Percentiles rank a stretch among this genome's conserved stretches.
phyloP scores from a whole-genome alignment of 495 filamentous ascomycete species.

The Podospora fimiseda region DNA sequence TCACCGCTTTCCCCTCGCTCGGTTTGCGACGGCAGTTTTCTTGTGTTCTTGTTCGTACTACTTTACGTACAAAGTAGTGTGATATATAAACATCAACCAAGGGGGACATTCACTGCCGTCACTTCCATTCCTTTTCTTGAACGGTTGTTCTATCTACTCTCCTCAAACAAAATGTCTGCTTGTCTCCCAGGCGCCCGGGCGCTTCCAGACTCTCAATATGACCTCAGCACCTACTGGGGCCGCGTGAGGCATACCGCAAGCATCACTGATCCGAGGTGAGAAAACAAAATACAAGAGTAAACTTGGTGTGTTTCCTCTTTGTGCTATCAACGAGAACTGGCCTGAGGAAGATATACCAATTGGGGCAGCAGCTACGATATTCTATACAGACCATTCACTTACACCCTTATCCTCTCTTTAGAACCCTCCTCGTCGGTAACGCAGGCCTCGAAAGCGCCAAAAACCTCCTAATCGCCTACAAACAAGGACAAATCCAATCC shows the following conservation, averaged over 20 bases:
- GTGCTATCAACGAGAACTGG: background rate
- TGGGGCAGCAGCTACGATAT: too few relatives aligned
- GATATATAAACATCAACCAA: background rate
- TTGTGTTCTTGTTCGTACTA: too few relatives aligned
- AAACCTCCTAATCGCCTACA: conserved; percentile 68
- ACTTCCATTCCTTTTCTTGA: background rate
- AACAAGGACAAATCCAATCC: conserved; percentile 61
- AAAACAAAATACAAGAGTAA: conserved; percentile 6
- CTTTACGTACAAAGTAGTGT: background rate
- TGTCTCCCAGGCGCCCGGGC: conserved; percentile 83
- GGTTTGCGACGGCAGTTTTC: conserved; percentile 8
- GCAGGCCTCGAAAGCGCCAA: conserved; percentile 80
- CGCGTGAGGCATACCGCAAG: conserved; percentile 85
- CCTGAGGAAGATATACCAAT: too few relatives aligned
- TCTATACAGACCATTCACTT: background rate
- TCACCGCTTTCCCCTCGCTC: conserved; percentile 9
- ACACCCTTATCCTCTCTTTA: conserved; percentile 26
- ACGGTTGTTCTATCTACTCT: background rate
- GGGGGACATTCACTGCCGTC: background rate
- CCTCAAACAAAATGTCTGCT: conserved; percentile 61
- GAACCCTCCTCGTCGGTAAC: conserved; percentile 71
- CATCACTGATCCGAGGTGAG: conserved; percentile 93
- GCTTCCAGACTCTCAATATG: conserved; percentile 83
- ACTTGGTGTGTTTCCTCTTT: background rate
- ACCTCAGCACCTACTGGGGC: conserved; percentile 90